Percentiles rank a stretch among this genome's conserved stretches.
These are phyloP conservation scores for Lasiodiplodia sp. DNA, from an alignment of 2,329 filamentous ascomycete genomes.

Conservation along the genomic window DNA sequence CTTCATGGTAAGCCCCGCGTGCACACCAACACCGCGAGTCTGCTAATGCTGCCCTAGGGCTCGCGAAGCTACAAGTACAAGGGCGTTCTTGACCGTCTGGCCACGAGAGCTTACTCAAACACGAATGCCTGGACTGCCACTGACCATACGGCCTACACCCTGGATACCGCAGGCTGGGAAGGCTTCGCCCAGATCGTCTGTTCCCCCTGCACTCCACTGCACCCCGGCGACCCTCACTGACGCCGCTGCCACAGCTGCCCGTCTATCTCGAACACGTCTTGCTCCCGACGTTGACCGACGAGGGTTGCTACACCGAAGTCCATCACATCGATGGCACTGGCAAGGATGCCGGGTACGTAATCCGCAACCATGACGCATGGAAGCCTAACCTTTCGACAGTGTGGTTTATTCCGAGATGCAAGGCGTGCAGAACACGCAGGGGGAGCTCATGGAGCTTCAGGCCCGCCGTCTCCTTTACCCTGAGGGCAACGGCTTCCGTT, in stretches of 20 bases:
- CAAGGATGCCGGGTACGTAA: constrained; percentile 76
- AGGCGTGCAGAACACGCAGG: constrained; percentile 83
- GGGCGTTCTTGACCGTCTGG: constrained; percentile 91
- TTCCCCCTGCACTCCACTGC: neutral
- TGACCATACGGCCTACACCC: constrained; percentile 94
- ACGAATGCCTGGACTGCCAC: constrained; percentile 98
- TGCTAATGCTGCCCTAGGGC: constrained; percentile 68
- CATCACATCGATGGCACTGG: constrained; percentile 94
- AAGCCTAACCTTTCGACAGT: constrained; percentile 46
- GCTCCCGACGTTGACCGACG: constrained; percentile 88
- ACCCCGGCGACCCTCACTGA: neutral
- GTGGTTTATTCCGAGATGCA: constrained; percentile 99
- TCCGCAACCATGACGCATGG: constrained; percentile 10
- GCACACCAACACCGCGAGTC: neutral
- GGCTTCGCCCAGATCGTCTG: constrained; percentile 83
- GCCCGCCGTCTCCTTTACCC: constrained; percentile 85
- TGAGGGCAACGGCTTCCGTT: constrained; percentile 88
- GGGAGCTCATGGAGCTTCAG: constrained; percentile 86
- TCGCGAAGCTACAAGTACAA: constrained; percentile 95
- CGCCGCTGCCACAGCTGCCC: constrained; percentile 62
- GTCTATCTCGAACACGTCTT: constrained; percentile 96
- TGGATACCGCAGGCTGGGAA: constrained; percentile 96
- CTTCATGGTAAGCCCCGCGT: constrained; percentile 50
- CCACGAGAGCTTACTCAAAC: constrained; percentile 87
- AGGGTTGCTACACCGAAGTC: constrained; percentile 92